Conservation (phyloP, 2,329 filamentous ascomycete genomes). For the Chalaropsis ovoidea region DNA sequence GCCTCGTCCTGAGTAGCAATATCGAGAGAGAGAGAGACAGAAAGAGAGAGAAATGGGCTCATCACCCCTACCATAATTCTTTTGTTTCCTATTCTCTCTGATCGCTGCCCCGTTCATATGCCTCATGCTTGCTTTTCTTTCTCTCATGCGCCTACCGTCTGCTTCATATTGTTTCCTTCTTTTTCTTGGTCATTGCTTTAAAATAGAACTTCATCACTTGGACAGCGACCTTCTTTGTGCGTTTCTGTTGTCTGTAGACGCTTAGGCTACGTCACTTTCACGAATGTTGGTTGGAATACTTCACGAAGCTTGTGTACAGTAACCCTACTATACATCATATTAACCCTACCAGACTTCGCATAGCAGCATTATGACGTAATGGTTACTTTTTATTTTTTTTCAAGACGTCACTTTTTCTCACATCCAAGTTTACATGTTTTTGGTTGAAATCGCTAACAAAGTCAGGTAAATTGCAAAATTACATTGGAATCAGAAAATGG, state of each 20-base stretch:
- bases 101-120: neutral
- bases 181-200: neutral
- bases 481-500: neutral
- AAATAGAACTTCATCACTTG: neutral
- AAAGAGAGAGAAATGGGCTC: neutral
- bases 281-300: too few relatives aligned
- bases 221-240: too few relatives aligned
- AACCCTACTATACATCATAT: neutral
- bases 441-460: neutral
- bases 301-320: neutral
- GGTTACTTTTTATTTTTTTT: too few relatives aligned
- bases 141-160: neutral
- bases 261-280: too few relatives aligned
- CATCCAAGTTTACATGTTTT: too few relatives aligned
- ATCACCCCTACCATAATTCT: neutral
- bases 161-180: neutral
- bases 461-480: neutral
- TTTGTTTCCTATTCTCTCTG: neutral
- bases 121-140: neutral
- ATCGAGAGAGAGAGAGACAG: too few relatives aligned
- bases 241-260: too few relatives aligned
- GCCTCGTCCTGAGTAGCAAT: slow-evolving; percentile 15
- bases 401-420: neutral
- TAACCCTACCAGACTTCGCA: neutral
- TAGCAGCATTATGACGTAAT: neutral